phyloP scores from a whole-genome alignment of 2,329 filamentous ascomycete species.

The Pseudocercospora macadamiae region DNA sequence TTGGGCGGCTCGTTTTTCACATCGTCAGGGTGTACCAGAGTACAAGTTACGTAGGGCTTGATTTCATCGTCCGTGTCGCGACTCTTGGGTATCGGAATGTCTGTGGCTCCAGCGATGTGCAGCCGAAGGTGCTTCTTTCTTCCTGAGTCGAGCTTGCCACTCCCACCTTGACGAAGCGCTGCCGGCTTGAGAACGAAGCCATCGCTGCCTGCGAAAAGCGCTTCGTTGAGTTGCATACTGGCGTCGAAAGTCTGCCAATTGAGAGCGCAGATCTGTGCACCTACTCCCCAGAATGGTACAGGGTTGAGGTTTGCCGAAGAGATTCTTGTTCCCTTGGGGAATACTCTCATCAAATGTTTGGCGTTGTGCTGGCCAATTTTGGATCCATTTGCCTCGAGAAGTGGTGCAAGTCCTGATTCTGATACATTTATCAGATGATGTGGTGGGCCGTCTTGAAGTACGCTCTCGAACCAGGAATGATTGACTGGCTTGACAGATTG shows the following conservation, averaged over 20 bases:
- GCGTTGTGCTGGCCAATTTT: constrained; percentile 65
- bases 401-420: constrained; percentile 64
- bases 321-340: constrained; percentile 69
- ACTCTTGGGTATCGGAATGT: constrained; percentile 59
- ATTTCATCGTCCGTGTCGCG: constrained; percentile 55
- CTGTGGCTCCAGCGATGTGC: constrained; percentile 64
- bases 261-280: constrained; percentile 69
- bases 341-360: constrained; percentile 70
- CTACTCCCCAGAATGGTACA: constrained; percentile 66
- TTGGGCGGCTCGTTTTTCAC: constrained; percentile 56
- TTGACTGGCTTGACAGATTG: constrained; percentile 70
- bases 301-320: constrained; percentile 66
- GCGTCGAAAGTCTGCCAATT: constrained; percentile 72
- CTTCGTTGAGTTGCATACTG: constrained; percentile 69
- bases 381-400: constrained; percentile 37
- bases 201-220: constrained; percentile 65
- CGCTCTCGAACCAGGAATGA: constrained; percentile 65
- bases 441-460: constrained; percentile 56
- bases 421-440: constrained; percentile 72
- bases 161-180: constrained; percentile 60
- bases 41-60: constrained; percentile 68
- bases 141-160: constrained; percentile 52
- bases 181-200: constrained; percentile 69
- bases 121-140: constrained; percentile 58
- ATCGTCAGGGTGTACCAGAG: constrained; percentile 62